These are phyloP conservation scores for Lyophyllum semitale DNA, from an alignment of 768 basidiomycete species.

Conservation along the genomic window DNA sequence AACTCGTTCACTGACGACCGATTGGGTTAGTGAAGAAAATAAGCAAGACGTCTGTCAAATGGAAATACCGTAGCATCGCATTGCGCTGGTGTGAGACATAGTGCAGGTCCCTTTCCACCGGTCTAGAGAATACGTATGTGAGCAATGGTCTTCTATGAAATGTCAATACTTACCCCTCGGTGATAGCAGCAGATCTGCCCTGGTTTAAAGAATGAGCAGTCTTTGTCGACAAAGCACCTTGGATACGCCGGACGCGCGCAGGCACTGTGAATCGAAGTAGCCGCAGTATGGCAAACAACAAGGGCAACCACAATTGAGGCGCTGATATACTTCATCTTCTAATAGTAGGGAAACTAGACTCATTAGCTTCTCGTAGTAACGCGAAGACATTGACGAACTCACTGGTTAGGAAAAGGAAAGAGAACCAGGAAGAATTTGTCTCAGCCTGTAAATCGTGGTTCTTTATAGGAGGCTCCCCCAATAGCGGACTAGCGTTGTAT, in stretches of 20 bases:
- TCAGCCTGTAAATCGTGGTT: no score
- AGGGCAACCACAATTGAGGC: neutral
- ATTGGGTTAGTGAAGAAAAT: neutral
- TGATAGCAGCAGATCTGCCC: slow-evolving; percentile 5
- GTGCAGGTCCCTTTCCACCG: neutral
- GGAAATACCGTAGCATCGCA: slow-evolving; percentile 3
- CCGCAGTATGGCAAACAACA: neutral
- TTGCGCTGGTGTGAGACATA: neutral
- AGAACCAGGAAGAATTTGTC: neutral
- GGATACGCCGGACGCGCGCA: neutral
- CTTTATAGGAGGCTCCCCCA: no score
- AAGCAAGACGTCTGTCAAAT: neutral
- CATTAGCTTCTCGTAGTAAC: neutral
- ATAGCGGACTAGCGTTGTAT: no score
- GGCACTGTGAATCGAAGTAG: neutral
- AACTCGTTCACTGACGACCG: neutral
- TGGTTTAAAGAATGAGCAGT: neutral
- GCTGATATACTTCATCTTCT: neutral
- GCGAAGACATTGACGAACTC: neutral
- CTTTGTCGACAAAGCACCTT: neutral
- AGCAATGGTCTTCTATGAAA: neutral
- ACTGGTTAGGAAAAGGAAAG: neutral
- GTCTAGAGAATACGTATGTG: neutral
- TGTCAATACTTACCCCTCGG: neutral
- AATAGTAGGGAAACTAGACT: neutral